phyloP scores from a whole-genome alignment of 176 grass and related monocot genomes.

The Cenchrus fungigraminus region DNA sequence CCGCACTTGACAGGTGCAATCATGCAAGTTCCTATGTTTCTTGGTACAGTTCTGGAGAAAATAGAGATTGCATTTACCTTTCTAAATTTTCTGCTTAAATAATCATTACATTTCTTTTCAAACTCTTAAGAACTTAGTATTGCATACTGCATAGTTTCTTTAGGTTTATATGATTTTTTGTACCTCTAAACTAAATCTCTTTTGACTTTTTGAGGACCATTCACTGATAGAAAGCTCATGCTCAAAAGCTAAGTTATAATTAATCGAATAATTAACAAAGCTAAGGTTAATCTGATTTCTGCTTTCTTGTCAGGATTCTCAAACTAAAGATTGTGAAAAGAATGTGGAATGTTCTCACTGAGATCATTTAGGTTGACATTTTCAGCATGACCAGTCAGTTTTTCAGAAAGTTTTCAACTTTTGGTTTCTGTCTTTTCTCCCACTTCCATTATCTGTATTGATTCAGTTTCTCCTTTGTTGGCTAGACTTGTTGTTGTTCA shows the following conservation, averaged over 20 bases:
- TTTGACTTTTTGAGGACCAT: background rate
- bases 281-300: conserved; percentile 6
- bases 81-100: background rate
- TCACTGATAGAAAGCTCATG: background rate
- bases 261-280: background rate
- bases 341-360: conserved; percentile 11
- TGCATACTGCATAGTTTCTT: background rate
- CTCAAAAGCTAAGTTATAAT: conserved; percentile 10
- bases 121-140: conserved; percentile 13
- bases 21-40: background rate
- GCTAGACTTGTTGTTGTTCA: background rate
- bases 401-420: background rate
- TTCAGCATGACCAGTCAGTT: background rate
- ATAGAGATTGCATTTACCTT: background rate
- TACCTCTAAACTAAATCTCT: conserved; percentile 21
- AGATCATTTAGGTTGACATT: background rate
- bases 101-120: conserved; percentile 7
- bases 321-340: background rate
- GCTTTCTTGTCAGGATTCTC: background rate
- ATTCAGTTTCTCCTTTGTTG: background rate
- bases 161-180: background rate
- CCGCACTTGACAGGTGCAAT: background rate
- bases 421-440: background rate
- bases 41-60: background rate
- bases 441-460: conserved; percentile 3